Conservation (phyloP, 2,329 filamentous ascomycete genomes). For the Talaromyces sp. region DNA sequence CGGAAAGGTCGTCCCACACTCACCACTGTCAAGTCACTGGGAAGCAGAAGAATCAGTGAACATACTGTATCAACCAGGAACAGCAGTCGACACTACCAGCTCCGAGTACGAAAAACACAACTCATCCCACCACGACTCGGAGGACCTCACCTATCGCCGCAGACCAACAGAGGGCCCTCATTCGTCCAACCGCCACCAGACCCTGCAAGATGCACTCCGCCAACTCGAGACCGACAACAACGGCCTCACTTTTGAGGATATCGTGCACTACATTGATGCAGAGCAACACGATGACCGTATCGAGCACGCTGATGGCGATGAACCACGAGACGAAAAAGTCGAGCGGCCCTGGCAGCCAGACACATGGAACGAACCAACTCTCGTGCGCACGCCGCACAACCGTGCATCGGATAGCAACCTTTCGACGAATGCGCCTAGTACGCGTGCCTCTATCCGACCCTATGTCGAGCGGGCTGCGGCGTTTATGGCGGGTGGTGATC, state of each 20-base stretch:
- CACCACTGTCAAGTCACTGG: background rate
- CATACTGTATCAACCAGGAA: background rate
- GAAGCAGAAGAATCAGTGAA: background rate
- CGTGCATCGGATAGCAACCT: conserved; percentile 16
- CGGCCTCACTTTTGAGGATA: conserved; percentile 11
- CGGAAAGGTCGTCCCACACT: background rate
- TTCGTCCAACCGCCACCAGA: conserved; percentile 16
- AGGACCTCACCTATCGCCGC: background rate
- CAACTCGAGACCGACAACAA: conserved; percentile 13
- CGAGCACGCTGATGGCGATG: background rate
- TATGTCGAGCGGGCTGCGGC: conserved; percentile 13
- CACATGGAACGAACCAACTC: conserved; percentile 10
- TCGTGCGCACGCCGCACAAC: background rate
- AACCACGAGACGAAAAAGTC: background rate
- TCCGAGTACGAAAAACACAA: background rate
- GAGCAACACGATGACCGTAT: background rate
- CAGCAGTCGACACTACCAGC: background rate
- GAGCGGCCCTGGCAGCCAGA: conserved; percentile 18
- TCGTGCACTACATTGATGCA: conserved; percentile 1
- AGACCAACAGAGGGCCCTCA: conserved; percentile 12
- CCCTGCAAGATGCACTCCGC: conserved; percentile 15
- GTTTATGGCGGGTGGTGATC: conserved; percentile 13
- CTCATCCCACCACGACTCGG: background rate
- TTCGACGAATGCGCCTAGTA: conserved; percentile 17
- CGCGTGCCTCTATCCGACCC: conserved; percentile 17